Base-by-base conservation (phyloP, 139 green algal species). In the Pycnococcus provasolii region DNA sequence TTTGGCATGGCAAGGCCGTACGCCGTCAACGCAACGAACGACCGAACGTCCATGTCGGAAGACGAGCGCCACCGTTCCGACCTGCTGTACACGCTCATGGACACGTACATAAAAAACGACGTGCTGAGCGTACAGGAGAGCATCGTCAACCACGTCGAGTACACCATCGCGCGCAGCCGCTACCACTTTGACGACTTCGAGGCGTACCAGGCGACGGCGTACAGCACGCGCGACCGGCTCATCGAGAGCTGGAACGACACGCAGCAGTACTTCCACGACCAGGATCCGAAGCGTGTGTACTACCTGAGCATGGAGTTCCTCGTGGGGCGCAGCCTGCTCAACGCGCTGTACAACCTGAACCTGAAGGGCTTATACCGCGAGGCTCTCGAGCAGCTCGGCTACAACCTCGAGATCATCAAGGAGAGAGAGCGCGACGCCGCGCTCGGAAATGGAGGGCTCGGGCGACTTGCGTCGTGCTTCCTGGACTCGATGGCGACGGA, bases 211-310 rank as follows among this genome's bases (percentile, higher is more conserved):
- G 91, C 90, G 1, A 90, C 87, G 2, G 79, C 90, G 4, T 85
- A 91, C 66, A 86, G 71, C 45, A 79, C 97, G 58, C 77, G 92
- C 3, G 92, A 98, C 79, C 76, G 93, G 26, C 83, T 98, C 42
- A 97, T 98, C 54, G 92, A 98, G 84, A 81, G 79, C 58, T 98
- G 92, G 92, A 98, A 98, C 72, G 92, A 98, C 81, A 97, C 92
- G 0, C 86, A 96, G 80, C 86, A 86, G 15, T 91, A 90, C 78
- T 92, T 96, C 81, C 92, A 83, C 73, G 83, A 95, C 68, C 58
- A 85, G 64, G 86, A 95, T 77, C 87, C 88, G 47, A 96, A 96
- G 82, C 77, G 84, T 39, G 90, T 97, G 42, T 99, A 99, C 83
- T 99, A 99, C 81, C 77, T 99, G 68, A 95, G 86, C 55, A 81